These are phyloP conservation scores for Spergularia marina DNA, from an alignment of 148 eudicot species.

Conservation along the genomic window DNA sequence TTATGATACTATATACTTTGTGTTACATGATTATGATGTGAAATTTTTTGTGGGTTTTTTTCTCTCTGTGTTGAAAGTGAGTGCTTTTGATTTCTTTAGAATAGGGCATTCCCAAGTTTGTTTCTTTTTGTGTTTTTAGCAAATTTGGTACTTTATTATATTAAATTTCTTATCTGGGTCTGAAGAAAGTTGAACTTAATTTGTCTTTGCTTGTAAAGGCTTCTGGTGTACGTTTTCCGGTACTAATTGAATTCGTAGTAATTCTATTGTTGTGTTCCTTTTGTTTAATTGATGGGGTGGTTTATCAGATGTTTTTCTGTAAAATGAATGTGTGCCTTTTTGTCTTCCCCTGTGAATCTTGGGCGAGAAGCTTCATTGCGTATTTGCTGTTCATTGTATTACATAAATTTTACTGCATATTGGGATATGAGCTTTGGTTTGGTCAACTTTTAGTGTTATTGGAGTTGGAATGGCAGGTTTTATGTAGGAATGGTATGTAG, in stretches of 20 bases:
- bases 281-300: background rate
- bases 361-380: background rate
- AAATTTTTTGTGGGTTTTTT: background rate
- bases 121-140: background rate
- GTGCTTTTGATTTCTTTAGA: conserved; percentile 12
- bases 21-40: background rate
- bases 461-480: background rate
- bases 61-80: background rate
- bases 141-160: too few species aligned
- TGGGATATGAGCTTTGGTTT: background rate
- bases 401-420: background rate
- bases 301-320: background rate
- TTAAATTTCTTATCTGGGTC: background rate
- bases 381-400: background rate
- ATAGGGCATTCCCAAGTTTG: background rate
- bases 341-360: background rate
- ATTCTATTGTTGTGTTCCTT: background rate
- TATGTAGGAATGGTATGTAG: background rate
- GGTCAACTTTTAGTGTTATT: background rate
- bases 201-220: background rate
- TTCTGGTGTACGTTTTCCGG: background rate
- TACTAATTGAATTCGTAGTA: background rate
- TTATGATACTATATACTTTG: background rate
- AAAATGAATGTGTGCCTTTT: background rate
- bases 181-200: background rate